A percentile compares a stretch with the other conserved stretches of the same genome.
phyloP scores from a whole-genome alignment of 345 rosid genomes.

The Noccaea caerulescens region DNA sequence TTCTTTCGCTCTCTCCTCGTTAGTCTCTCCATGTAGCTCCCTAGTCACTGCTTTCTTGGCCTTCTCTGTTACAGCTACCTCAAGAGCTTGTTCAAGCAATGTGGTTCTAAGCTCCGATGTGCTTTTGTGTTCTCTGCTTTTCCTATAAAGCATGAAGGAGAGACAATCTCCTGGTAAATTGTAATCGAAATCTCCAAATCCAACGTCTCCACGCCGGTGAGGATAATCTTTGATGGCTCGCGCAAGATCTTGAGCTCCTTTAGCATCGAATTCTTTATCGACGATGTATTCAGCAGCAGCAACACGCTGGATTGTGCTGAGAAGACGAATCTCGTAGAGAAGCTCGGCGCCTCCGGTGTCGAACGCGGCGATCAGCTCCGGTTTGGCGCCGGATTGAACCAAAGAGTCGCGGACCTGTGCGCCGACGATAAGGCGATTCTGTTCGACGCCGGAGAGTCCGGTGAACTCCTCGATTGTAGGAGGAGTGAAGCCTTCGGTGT shows the following conservation, averaged over 20 bases:
- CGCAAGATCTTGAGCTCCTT: constrained; percentile 77
- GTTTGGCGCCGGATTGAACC: constrained; percentile 57
- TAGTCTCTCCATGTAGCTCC: constrained; percentile 55
- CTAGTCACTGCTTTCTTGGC: constrained; percentile 52
- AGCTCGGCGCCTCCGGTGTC: constrained; percentile 77
- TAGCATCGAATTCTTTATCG: constrained; percentile 47
- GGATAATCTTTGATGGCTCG: constrained; percentile 86
- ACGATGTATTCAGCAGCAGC: constrained; percentile 62
- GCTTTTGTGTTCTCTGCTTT: constrained; percentile 60
- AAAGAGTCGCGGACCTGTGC: constrained; percentile 77
- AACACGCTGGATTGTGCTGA: constrained; percentile 61
- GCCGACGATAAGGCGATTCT: constrained; percentile 78
- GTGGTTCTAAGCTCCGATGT: constrained; percentile 56
- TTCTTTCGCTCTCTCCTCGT: constrained; percentile 38
- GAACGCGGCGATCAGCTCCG: constrained; percentile 59
- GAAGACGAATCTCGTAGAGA: constrained; percentile 76
- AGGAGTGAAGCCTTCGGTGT: constrained; percentile 79
- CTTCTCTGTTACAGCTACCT: constrained; percentile 64
- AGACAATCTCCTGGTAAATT: constrained; percentile 76
- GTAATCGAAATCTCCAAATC: constrained; percentile 65
- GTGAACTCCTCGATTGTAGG: constrained; percentile 74
- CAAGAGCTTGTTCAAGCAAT: constrained; percentile 62
- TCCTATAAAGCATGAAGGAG: constrained; percentile 76
- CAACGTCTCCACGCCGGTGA: constrained; percentile 64
- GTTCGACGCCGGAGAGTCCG: constrained; percentile 83